Evolutionary conservation across 2,329 filamentous ascomycete genomes (phyloP).

Genomic region (Blastomyces parvus): DNA sequence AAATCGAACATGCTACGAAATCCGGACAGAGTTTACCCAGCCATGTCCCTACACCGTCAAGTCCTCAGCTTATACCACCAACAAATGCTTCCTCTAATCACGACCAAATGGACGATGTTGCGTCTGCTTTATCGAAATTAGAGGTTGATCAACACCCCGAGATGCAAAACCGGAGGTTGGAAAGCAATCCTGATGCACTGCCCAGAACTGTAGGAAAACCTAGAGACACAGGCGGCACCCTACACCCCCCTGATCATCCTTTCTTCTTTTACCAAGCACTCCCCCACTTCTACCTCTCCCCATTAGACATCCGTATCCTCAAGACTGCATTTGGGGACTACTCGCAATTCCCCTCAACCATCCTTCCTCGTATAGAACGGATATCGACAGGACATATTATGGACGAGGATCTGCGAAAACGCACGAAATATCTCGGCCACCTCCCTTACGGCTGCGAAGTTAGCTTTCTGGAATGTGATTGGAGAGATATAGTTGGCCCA

Average conservation of each 20-base stretch:
- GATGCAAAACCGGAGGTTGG: background rate
- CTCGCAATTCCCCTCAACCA: conserved; percentile 69
- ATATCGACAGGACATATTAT: conserved; percentile 81
- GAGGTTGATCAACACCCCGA: conserved; percentile 4
- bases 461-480: conserved; percentile 85
- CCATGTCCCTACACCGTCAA: conserved; percentile 17
- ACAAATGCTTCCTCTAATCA: conserved; percentile 5
- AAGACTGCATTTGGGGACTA: conserved; percentile 83
- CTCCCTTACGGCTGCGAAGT: conserved; percentile 86
- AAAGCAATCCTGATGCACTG: conserved; percentile 1
- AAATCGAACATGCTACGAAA: conserved; percentile 38
- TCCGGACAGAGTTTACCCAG: conserved; percentile 34
- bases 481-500: conserved; percentile 75
- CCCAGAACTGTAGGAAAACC: conserved; percentile 15
- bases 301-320: conserved; percentile 83
- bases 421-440: conserved; percentile 78
- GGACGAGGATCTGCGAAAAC: conserved; percentile 72
- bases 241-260: conserved; percentile 41
- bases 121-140: conserved; percentile 14
- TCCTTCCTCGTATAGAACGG: conserved; percentile 78
- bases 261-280: conserved; percentile 86
- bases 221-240: conserved; percentile 29
- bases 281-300: conserved; percentile 80
- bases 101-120: conserved; percentile 9
- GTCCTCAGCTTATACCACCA: conserved; percentile 3